Conservation (phyloP, 371 early-diverging fungal genomes). For the Lichtheimia hyalospora region DNA sequence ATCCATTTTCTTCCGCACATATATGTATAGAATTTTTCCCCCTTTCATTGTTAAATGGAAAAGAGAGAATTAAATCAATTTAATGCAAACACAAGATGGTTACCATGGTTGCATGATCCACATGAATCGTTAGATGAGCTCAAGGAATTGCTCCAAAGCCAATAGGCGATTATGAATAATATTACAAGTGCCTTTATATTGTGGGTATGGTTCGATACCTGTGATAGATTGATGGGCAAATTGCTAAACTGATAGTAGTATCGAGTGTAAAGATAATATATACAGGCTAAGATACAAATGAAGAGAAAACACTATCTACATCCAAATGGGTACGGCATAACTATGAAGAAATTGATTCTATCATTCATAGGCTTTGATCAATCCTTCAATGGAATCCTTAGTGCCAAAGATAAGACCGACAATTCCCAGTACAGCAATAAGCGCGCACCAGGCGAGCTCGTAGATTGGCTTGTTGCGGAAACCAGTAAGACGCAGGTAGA, state of each 20-base stretch:
- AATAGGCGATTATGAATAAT: neutral
- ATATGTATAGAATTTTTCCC: conserved; percentile 3
- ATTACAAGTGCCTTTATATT: neutral
- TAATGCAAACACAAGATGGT: no score
- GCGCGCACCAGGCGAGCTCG: conserved; percentile 58
- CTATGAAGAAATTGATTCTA: no score
- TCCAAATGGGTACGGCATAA: no score
- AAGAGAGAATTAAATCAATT: no score
- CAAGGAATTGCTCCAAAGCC: no score
- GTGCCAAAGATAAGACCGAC: conserved; percentile 78
- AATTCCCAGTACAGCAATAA: conserved; percentile 65
- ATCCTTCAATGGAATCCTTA: conserved; percentile 60
- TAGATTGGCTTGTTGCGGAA: conserved; percentile 51
- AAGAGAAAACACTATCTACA: neutral
- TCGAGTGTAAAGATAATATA: neutral
- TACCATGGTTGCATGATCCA: no score
- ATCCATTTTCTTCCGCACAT: neutral
- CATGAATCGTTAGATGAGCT: no score
- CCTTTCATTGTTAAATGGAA: neutral
- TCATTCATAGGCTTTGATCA: conserved; percentile 43
- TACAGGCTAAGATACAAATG: neutral
- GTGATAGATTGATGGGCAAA: no score
- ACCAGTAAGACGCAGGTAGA: conserved; percentile 75
- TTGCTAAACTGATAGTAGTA: neutral
- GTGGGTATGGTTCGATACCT: neutral